Conservation (phyloP, 495 filamentous ascomycete species). For the Lasiosphaeris hirsuta region DNA sequence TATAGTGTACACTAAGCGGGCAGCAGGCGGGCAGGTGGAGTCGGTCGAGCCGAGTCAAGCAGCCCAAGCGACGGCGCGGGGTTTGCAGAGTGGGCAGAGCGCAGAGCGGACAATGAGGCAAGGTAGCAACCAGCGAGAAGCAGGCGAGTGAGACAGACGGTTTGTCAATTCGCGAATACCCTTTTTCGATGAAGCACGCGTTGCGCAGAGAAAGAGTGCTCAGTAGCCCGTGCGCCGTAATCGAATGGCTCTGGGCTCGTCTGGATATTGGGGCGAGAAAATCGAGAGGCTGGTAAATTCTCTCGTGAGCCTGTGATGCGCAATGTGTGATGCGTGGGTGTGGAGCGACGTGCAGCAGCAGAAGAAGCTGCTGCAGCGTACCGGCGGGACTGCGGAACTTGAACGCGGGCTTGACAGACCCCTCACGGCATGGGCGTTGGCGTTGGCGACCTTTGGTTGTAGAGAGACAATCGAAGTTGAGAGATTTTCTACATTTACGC, state of each 20-base stretch:
- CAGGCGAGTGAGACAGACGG: constrained; percentile 9
- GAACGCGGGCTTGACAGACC: background rate
- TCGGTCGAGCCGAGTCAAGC: too few species aligned
- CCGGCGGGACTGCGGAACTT: background rate
- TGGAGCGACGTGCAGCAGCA: constrained; percentile 19
- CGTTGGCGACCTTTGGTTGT: background rate
- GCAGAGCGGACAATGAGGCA: background rate
- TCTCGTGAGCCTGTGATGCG: constrained; percentile 1
- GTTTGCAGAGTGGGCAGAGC: background rate
- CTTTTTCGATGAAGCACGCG: constrained; percentile 17
- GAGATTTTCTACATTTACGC: too few species aligned
- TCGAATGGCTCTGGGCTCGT: constrained; percentile 23
- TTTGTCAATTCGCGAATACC: constrained; percentile 16
- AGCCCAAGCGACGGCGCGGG: background rate
- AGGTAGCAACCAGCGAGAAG: background rate
- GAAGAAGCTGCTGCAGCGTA: background rate
- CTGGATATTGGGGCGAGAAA: constrained; percentile 20
- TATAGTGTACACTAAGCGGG: background rate
- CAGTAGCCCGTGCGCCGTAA: constrained; percentile 8
- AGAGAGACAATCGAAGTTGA: background rate
- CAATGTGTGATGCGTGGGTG: background rate
- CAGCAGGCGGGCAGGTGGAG: too few species aligned
- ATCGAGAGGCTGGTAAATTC: constrained; percentile 30
- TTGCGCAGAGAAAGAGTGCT: constrained; percentile 7
- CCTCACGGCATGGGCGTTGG: constrained; percentile 1